Base-by-base conservation (phyloP, 371 early-diverging fungal genomes). In the Parasitella parasitica region DNA sequence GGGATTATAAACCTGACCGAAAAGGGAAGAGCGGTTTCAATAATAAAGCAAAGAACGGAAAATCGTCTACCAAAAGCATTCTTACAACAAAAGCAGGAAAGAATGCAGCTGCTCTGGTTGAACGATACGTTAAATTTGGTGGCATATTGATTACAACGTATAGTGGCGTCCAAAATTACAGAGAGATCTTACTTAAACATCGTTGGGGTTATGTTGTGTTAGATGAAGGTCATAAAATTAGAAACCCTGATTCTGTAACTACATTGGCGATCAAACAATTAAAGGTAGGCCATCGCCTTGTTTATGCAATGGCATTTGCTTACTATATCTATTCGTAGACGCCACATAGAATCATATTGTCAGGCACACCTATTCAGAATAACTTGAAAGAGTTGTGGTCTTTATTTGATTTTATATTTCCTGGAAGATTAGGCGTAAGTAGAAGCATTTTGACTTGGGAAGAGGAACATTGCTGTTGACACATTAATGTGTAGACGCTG, bases 351-450 rank as follows among this genome's bases (percentile, higher is more conserved):
- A 89, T 97, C 53, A 90, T 98, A 24, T 81, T 99, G 1, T 93
- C 95, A 2, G 99, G 99, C 16, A 99, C 99, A 16, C 99, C 99
- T 0, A 97, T 99, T 39, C 99, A 99, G 71, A 99, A 99, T 73
- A 97, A 94, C 64, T 76, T 99, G 37, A 91, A 86, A 48, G 99
- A 99, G 67, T 84, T 99, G 8, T 99, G 99, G 99, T 93, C 94
- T 2, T 75, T 99, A 30, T 94, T 95, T 67, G 98, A 99, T 76
- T 99, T 97, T 75, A 87, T 96, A 0, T 93, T 86, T 64, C 99
- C 99, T 2, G 98, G 97, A 4, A 83, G 93, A 41, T 80, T 99
- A 11, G 99, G 99, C 28, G 88, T 87, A 69, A 70, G 78, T 60
- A 30, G 7, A n/a, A n/a, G n/a, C n/a, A n/a, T n/a, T n/a, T n/a